Conservation (phyloP, 345 rosid species). For the Mercurialis annua region DNA sequence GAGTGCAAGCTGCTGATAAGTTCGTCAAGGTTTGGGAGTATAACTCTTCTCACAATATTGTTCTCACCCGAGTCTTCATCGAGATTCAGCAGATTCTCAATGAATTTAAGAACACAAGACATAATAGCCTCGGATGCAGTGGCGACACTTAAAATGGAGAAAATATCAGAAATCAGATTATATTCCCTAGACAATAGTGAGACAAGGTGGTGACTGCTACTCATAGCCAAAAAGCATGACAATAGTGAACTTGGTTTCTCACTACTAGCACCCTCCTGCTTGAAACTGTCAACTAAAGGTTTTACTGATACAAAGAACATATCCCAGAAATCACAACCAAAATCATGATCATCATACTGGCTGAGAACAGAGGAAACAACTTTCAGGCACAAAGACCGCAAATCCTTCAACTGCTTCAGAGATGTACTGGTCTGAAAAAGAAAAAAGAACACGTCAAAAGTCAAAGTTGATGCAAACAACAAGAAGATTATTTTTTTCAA, state of each 20-base stretch:
- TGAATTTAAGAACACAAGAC: constrained; percentile 62
- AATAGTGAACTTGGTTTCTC: constrained; percentile 89
- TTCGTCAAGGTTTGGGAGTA: constrained; percentile 53
- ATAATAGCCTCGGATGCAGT: constrained; percentile 82
- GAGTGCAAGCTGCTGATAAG: constrained; percentile 66
- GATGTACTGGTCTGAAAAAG: constrained; percentile 47
- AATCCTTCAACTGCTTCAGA: constrained; percentile 62
- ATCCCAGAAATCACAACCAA: constrained; percentile 78
- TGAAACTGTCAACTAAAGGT: constrained; percentile 67
- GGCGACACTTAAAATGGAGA: constrained; percentile 59
- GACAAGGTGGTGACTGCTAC: constrained; percentile 61
- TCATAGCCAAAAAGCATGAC: constrained; percentile 92
- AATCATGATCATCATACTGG: constrained; percentile 73
- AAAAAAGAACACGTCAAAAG: constrained; percentile 8
- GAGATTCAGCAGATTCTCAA: constrained; percentile 74
- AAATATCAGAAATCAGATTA: constrained; percentile 73
- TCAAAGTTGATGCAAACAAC: neutral
- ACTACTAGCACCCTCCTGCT: constrained; percentile 91
- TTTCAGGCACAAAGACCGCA: constrained; percentile 79
- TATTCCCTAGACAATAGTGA: constrained; percentile 56
- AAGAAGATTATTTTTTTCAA: neutral
- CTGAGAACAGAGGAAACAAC: constrained; percentile 64
- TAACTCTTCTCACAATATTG: constrained; percentile 33
- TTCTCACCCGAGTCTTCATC: constrained; percentile 53
- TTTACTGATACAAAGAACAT: constrained; percentile 70